These are phyloP conservation scores for Mycena olivaceomarginata DNA, from an alignment of 768 basidiomycete species.

Conservation along the genomic window DNA sequence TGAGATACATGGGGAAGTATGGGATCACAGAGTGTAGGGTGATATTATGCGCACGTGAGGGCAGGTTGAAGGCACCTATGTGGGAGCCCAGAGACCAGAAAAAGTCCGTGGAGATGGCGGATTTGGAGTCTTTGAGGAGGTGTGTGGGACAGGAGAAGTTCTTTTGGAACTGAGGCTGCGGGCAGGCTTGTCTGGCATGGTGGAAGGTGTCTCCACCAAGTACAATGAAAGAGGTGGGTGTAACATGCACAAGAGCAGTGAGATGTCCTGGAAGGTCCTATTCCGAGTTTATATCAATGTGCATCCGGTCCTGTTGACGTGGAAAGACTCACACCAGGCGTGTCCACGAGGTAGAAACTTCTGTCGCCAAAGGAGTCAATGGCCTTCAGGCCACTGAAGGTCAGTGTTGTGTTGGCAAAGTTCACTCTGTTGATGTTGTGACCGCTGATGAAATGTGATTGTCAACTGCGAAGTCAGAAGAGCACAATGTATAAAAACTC, in stretches of 20 bases:
- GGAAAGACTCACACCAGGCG: conserved; percentile 19
- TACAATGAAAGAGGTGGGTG: conserved; percentile 28
- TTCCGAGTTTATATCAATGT: background rate
- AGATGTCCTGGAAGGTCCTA: conserved; percentile 20
- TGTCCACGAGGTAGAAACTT: conserved; percentile 38
- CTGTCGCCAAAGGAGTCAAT: background rate
- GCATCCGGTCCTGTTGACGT: too few relatives aligned
- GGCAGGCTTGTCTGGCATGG: conserved; percentile 32
- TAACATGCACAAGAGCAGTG: conserved; percentile 25
- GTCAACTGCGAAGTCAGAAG: too few relatives aligned
- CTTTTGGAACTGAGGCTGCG: conserved; percentile 24
- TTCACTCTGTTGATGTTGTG: conserved; percentile 23
- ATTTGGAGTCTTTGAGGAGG: conserved; percentile 7
- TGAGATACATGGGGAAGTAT: conserved; percentile 13
- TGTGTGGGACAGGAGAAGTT: conserved; percentile 29
- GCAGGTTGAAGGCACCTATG: too few relatives aligned
- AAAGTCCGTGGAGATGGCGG: conserved; percentile 20
- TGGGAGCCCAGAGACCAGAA: too few relatives aligned
- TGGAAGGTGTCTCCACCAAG: conserved; percentile 36
- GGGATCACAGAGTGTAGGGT: background rate
- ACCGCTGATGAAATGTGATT: too few relatives aligned
- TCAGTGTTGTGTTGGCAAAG: conserved; percentile 15
- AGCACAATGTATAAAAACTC: background rate
- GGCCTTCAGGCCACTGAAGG: conserved; percentile 32
- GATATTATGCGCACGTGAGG: conserved; percentile 24